Evolutionary conservation across 345 rosid genomes (phyloP).

Genomic region (Arabis alpina): DNA sequence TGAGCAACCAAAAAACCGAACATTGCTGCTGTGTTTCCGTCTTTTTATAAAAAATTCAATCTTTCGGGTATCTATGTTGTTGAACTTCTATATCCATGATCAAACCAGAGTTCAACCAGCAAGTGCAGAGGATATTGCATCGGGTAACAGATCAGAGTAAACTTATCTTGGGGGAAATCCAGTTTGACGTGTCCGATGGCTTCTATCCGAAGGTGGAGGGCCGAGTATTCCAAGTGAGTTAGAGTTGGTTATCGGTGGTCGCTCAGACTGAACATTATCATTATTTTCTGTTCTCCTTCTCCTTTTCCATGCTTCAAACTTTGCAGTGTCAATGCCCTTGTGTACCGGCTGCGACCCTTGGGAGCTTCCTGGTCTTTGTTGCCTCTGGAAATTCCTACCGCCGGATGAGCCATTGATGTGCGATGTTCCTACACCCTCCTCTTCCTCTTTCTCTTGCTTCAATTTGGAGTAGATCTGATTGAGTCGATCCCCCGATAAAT

Average conservation of each 20-base stretch:
- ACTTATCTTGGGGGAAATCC: slow-evolving; percentile 69
- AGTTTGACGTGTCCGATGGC: slow-evolving; percentile 60
- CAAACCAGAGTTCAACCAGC: slow-evolving; percentile 24
- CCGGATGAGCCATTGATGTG: slow-evolving; percentile 59
- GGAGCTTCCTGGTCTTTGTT: slow-evolving; percentile 50
- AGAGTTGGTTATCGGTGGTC: slow-evolving; percentile 62
- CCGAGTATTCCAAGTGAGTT: slow-evolving; percentile 93
- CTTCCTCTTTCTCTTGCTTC: slow-evolving; percentile 77
- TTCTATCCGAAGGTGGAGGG: slow-evolving; percentile 85
- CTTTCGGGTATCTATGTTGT: slow-evolving; percentile 31
- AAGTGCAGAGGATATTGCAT: slow-evolving; percentile 15
- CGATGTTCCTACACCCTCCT: slow-evolving; percentile 75
- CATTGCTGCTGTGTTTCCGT: slow-evolving; percentile 23
- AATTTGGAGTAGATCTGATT: slow-evolving; percentile 92
- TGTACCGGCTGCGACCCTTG: slow-evolving; percentile 58
- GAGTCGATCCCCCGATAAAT: slow-evolving; percentile 87
- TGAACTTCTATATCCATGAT: slow-evolving; percentile 23
- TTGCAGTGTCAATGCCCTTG: slow-evolving; percentile 70
- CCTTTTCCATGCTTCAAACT: slow-evolving; percentile 91
- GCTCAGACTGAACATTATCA: slow-evolving; percentile 32
- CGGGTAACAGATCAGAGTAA: slow-evolving; percentile 40
- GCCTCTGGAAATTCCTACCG: slow-evolving; percentile 54
- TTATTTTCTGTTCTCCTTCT: slow-evolving; percentile 70
- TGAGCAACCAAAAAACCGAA: slow-evolving; percentile 26
- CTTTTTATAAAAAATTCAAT: slow-evolving; percentile 8